These are phyloP conservation scores for Macaranga tanarius DNA, from an alignment of 441 rosid species.

Conservation along the genomic window DNA sequence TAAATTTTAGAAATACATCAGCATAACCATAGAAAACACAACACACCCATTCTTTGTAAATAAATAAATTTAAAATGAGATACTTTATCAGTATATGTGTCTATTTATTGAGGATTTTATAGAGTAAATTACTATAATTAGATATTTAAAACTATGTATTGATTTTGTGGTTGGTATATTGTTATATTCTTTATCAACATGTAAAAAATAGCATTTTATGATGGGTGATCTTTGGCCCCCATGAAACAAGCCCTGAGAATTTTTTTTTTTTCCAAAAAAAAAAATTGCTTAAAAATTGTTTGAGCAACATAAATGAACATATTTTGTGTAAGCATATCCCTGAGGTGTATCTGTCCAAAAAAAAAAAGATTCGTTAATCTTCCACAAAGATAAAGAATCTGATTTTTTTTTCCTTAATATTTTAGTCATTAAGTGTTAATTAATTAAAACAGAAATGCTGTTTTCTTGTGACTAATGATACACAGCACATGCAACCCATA, in stretches of 20 bases:
- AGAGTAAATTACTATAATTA: too few relatives aligned
- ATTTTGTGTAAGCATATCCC: neutral
- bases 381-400: neutral
- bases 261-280: too few relatives aligned
- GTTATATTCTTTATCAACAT: neutral
- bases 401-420: neutral
- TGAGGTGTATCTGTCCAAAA: too few relatives aligned
- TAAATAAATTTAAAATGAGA: too few relatives aligned
- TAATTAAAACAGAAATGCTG: neutral
- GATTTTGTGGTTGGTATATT: too few relatives aligned
- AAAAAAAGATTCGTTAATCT: neutral
- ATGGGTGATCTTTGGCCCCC: neutral
- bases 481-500: slow-evolving; percentile 9
- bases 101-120: too few relatives aligned
- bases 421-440: neutral
- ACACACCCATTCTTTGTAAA: too few relatives aligned
- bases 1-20: too few relatives aligned
- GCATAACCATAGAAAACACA: too few relatives aligned
- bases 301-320: neutral
- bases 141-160: too few relatives aligned
- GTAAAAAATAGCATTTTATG: neutral
- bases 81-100: too few relatives aligned
- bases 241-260: neutral
- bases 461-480: neutral
- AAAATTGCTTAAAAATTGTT: neutral